phyloP scores from a whole-genome alignment of 345 rosid genomes.

The Litchi chinensis region DNA sequence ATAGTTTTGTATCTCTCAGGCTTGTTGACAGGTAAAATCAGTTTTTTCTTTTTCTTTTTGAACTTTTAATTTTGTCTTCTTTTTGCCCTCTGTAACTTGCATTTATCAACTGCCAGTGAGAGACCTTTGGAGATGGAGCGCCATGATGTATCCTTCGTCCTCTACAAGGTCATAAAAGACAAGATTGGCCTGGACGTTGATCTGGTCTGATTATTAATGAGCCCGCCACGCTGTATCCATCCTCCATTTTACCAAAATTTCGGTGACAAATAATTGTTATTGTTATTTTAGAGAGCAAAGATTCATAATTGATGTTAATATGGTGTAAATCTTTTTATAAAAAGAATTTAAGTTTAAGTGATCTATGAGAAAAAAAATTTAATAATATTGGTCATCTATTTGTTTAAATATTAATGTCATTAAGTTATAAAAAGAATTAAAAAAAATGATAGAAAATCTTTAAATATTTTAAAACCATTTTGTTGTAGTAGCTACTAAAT shows the following conservation, averaged over 20 bases:
- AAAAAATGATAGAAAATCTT: too few relatives aligned
- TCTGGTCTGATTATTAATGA: conserved; percentile 30
- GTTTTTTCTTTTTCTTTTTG: background rate
- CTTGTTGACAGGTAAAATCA: conserved; percentile 33
- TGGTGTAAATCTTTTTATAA: too few relatives aligned
- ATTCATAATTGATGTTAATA: too few relatives aligned
- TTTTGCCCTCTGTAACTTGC: background rate
- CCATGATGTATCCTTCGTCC: conserved; percentile 33
- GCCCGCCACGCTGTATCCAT: background rate
- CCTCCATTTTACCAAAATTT: background rate
- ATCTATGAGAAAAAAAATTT: too few relatives aligned
- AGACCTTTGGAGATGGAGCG: conserved; percentile 39
- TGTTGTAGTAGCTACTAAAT: too few relatives aligned
- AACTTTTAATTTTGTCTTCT: background rate
- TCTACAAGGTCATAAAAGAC: conserved; percentile 28
- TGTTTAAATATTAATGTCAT: too few relatives aligned
- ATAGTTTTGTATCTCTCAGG: conserved; percentile 46
- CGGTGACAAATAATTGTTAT: too few relatives aligned
- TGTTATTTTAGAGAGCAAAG: too few relatives aligned
- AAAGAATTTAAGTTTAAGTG: too few relatives aligned
- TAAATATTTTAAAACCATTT: too few relatives aligned
- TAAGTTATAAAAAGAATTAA: too few relatives aligned
- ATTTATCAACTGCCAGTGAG: conserved; percentile 31
- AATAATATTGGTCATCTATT: too few relatives aligned
- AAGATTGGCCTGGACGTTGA: conserved; percentile 29